Conservation (phyloP, 139 green algal species). For the Coelastrella sp. region DNA sequence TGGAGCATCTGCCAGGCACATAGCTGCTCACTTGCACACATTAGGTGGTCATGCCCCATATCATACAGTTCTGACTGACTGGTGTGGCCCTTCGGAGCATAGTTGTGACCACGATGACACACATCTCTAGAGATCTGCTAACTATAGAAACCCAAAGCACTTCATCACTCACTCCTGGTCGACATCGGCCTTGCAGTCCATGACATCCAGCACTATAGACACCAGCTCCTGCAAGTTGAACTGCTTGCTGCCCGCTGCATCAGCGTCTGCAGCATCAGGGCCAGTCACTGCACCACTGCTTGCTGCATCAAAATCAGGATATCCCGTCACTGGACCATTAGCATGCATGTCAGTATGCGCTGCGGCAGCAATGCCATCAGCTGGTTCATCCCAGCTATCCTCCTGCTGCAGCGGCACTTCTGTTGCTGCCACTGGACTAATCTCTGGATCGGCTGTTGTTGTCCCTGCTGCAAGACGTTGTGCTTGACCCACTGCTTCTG, state of each 20-base stretch:
- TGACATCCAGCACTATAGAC: conserved; percentile 30
- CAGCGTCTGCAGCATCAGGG: background rate
- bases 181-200: conserved; percentile 20
- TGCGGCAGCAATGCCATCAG: background rate
- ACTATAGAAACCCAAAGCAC: background rate
- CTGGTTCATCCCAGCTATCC: too few relatives aligned
- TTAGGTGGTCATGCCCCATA: too few relatives aligned
- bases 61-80: too few relatives aligned
- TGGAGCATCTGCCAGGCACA: too few relatives aligned
- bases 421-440: too few relatives aligned
- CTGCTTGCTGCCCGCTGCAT: background rate
- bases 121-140: background rate
- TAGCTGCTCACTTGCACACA: too few relatives aligned
- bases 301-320: background rate
- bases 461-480: background rate
- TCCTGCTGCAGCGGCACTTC: too few relatives aligned
- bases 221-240: conserved; percentile 31
- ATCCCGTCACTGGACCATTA: too few relatives aligned
- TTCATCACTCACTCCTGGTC: background rate
- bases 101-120: too few relatives aligned
- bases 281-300: background rate
- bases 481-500: too few relatives aligned
- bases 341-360: background rate
- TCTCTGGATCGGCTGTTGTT: background rate
- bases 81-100: too few relatives aligned